Evolutionary conservation across 176 grass and related monocot species (phyloP), one percentile per base, ranked within the genome.

Genomic region (Dendrocalamus sinicus): DNA sequence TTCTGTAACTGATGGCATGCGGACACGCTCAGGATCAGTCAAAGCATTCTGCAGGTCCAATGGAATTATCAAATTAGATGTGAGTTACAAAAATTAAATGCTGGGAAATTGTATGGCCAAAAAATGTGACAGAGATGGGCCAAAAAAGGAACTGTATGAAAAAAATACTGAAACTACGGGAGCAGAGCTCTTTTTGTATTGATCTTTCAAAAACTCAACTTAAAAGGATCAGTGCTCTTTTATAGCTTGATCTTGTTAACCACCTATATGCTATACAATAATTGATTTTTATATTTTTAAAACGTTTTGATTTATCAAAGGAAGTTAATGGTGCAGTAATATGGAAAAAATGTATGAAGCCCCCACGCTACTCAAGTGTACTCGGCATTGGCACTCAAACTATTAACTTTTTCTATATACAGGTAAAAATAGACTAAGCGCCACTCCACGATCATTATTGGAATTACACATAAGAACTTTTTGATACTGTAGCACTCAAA

Each of bases 1-100:
- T 77, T 98, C 93, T 68, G 88, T 92, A 83, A 98, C 86, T 67
- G 84, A 89, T 41, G 93, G 93, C 92, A 89, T 92, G 45, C 81
- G 80, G 55, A 95, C 70, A 50, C 91, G 86, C 20, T 94, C 85
- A 81, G 89, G 39, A 87, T 94, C 91, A 55, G 96, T 98, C 86
- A 98, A 79, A 75, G 88, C 91, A 94, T 98, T 89, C 95, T 98
- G 75, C 83, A 88, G 43, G 17, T 79, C 59, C 15, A 75, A 62
- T 19, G 75, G 60, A 86, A 57, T 10, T 67, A 76, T 12, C 46
- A 47, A 47, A 47, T 47, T 47, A 47, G 39, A 88, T 70, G 76
- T 66, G 50, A 68, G 32, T 23, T 70, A 12, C 22, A 28, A 60
- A 67, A 28, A 12, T 8, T 63, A 30, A 78, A 59, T 20, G 32